Percentiles rank a stretch among this genome's conserved stretches.
phyloP scores from a whole-genome alignment of 2,329 filamentous ascomycete species.

The Sclerotinia glacialis region DNA sequence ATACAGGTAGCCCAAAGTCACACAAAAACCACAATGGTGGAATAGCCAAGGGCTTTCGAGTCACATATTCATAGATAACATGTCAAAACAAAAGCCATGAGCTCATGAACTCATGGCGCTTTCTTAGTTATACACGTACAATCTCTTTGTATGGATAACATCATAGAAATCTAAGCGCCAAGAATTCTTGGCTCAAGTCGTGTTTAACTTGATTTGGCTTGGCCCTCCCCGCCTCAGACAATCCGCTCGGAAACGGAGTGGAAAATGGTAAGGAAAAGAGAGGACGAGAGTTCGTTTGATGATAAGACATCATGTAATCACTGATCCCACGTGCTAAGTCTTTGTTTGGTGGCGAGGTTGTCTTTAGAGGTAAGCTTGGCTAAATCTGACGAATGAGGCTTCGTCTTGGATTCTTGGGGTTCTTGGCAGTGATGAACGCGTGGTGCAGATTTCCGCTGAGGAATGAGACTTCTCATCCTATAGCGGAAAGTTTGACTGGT shows the following conservation, averaged over 20 bases:
- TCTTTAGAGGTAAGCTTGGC: not conserved
- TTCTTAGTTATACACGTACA: not conserved
- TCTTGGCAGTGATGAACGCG: not conserved
- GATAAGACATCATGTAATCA: not conserved
- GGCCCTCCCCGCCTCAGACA: conserved; percentile 3
- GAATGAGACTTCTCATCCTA: not conserved
- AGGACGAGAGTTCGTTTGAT: not conserved
- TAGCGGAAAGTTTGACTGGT: not conserved
- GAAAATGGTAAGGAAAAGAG: not conserved
- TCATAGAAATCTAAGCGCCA: not conserved
- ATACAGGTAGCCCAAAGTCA: not conserved
- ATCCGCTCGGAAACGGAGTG: conserved; percentile 9
- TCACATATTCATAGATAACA: not conserved
- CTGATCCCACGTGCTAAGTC: not conserved
- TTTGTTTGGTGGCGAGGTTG: not conserved
- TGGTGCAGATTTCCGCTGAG: not conserved
- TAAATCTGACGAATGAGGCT: not conserved
- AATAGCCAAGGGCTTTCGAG: conserved; percentile 6
- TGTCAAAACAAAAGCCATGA: not conserved
- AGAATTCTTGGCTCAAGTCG: not conserved
- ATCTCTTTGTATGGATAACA: conserved; percentile 7
- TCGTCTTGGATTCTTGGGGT: not conserved
- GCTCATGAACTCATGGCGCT: conserved; percentile 9
- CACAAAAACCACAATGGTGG: not conserved
- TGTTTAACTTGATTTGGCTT: not conserved